Percentiles rank a stretch among this genome's conserved stretches.
These are phyloP conservation scores for Neurospora discreta DNA, from an alignment of 495 filamentous ascomycete genomes.

Conservation along the genomic window DNA sequence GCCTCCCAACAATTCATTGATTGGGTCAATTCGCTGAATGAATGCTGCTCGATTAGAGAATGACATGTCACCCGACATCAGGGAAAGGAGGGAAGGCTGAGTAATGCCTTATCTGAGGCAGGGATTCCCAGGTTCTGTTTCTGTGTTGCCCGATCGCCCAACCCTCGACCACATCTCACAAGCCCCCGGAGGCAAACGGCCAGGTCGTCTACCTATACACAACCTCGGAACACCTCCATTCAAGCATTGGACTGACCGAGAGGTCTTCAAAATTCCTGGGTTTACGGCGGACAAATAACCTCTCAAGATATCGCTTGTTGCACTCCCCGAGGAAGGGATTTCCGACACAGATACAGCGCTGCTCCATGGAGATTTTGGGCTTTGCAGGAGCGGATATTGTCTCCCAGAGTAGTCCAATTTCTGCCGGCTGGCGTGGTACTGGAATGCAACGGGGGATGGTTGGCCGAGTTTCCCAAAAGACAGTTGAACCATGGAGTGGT, in stretches of 20 bases:
- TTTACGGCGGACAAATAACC: background rate
- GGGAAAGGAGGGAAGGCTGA: no score
- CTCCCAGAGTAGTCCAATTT: background rate
- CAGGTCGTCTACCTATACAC: background rate
- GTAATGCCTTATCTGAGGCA: no score
- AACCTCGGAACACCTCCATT: background rate
- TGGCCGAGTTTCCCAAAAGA: background rate
- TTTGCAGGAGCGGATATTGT: background rate
- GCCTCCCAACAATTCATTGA: background rate
- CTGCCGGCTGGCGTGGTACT: background rate
- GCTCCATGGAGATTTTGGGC: background rate
- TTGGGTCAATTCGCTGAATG: background rate
- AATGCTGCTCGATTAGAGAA: background rate
- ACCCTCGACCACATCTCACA: background rate
- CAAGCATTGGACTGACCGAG: accelerated
- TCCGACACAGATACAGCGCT: background rate
- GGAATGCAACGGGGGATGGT: background rate
- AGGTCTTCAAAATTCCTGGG: background rate
- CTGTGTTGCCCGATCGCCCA: background rate
- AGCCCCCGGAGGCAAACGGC: background rate
- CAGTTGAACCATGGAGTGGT: accelerated
- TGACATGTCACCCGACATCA: background rate
- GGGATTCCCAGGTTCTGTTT: no score
- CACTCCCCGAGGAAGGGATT: background rate
- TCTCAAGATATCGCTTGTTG: background rate